Evolutionary conservation across 1,284 basidiomycete genomes (phyloP), one percentile per base, ranked within the genome.

Genomic region (Crepidotus sp.): DNA sequence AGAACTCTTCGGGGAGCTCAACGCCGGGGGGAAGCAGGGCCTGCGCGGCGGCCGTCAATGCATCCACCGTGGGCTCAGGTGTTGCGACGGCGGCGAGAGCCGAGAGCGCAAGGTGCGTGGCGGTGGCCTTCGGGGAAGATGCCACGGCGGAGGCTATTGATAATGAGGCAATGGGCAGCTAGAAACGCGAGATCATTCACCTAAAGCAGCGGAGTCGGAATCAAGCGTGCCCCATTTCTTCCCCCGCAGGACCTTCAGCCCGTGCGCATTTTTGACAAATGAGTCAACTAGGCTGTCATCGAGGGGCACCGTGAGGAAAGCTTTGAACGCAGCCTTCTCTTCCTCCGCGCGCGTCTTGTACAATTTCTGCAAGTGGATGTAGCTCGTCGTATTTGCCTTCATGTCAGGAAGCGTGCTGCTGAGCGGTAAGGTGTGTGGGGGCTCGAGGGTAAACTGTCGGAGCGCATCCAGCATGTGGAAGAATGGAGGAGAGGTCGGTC

Each of bases 231-330:
- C 75, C 69, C 83, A 80, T 35, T 68, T 73, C 52, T 72, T 74
- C 0, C 94, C 93, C 26, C 80, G 71, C 46, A 97, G 65, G 1
- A 96, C 66, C 49, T 78, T 80, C 13, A 98, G 62, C 11, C 78
- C 88, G 59, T 89, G 90, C 0, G 86, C 77, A 55, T 98, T 95
- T 71, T 87, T 94, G 36, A 95, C 85, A 59, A 98, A 98, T 6
- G 74, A 68, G 55, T 90, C 85, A 3, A 96, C 67, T 34, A 89
- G 60, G 0, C 65, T 67, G 30, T 78, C 65, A 14, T 72, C 68
- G 14, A 79, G 58, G 0, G 65, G 60, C 1, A 66, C 61, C 11
- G 57, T 59, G 34, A 76, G 57, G 42, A 69, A 67, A 25, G 59
- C 61, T 57, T 70, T 73, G 61, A 86, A 77, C 0, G 54, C 49